These are phyloP conservation scores for Aristolochia fimbriata DNA, from an alignment of 164 flowering plant genomes.

Conservation along the genomic window DNA sequence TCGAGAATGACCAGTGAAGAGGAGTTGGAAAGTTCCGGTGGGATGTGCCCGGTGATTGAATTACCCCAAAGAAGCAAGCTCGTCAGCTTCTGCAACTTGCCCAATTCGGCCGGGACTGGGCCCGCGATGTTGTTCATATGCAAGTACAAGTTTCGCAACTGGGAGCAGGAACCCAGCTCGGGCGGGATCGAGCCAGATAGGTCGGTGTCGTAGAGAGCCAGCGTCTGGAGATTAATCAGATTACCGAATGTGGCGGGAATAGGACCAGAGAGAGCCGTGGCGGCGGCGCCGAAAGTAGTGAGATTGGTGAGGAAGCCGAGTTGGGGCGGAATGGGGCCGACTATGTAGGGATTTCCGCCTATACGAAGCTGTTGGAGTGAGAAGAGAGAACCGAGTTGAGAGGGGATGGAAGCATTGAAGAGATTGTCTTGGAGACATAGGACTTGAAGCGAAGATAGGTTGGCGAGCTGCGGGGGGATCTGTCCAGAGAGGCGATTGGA, in stretches of 20 bases:
- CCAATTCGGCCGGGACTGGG: conserved; percentile 59
- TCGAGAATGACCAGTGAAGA: conserved; percentile 79
- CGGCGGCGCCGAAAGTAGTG: conserved; percentile 81
- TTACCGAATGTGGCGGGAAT: conserved; percentile 74
- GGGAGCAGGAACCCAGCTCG: conserved; percentile 64
- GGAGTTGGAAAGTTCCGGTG: conserved; percentile 68
- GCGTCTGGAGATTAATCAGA: conserved; percentile 62
- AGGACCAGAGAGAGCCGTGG: conserved; percentile 63
- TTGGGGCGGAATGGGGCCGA: conserved; percentile 66
- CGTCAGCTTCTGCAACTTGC: conserved; percentile 71
- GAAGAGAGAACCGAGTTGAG: conserved; percentile 49
- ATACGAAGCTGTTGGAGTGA: conserved; percentile 74
- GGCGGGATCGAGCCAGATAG: conserved; percentile 69
- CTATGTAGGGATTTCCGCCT: conserved; percentile 74
- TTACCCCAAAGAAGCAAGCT: conserved; percentile 91
- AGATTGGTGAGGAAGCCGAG: conserved; percentile 66
- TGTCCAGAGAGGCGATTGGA: conserved; percentile 54
- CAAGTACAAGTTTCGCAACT: conserved; percentile 70
- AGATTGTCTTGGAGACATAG: conserved; percentile 83
- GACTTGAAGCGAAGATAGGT: conserved; percentile 57
- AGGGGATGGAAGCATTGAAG: conserved; percentile 72
- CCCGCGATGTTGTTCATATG: conserved; percentile 91
- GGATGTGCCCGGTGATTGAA: conserved; percentile 55
- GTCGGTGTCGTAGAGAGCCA: conserved; percentile 77
- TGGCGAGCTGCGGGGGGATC: conserved; percentile 60